Evolutionary conservation across 192 early-diverging fungal species (phyloP), one percentile per base, ranked within the genome.

Genomic region (Physocladia obscura): DNA sequence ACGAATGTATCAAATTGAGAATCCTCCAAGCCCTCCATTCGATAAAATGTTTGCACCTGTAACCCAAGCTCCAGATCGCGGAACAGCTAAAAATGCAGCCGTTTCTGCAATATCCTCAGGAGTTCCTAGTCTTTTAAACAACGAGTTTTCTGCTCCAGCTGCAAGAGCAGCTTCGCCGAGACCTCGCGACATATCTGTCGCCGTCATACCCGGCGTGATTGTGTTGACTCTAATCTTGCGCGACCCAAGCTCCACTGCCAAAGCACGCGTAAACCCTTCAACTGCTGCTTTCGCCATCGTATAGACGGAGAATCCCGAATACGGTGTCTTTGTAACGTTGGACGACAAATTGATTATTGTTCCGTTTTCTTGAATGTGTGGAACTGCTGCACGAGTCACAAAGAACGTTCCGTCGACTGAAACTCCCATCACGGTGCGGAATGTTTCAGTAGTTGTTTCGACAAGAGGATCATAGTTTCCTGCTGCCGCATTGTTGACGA

Each of bases 351-450:
- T 75, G 19, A 80, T 78, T 30, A 79, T 58, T 2, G 74, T 34
- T 1, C 49, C 32, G 11, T 79, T 79, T 1, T 31, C 39, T 17
- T 49, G 57, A 13, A 78, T 79, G 31, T 79, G 52, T 6, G 77
- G 71, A 15, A 56, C 49, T 0, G 56, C 59, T 8, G 57, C 31
- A n/a, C 80, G 74, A 15, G 75, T 31, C 21, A 79, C 61, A 64
- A 79, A 80, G 62, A 81, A 56, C 35, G 79, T 74, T 6, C 78
- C 78, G 32, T 81, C 80, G 44, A 79, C 75, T 36, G 80, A 81
- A 1, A 80, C 59, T 3, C 51, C 39, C 29, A 81, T 74, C 13
- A 57, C 49, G 8, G 50, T 52, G 21, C 77, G 74, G 57, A 70
- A 79, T 5, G 54, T 58, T 0, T 19, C 71, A 13, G 81, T 59